Base-by-base conservation (phyloP, 345 rosid species). In the Aquilaria malaccensis region DNA sequence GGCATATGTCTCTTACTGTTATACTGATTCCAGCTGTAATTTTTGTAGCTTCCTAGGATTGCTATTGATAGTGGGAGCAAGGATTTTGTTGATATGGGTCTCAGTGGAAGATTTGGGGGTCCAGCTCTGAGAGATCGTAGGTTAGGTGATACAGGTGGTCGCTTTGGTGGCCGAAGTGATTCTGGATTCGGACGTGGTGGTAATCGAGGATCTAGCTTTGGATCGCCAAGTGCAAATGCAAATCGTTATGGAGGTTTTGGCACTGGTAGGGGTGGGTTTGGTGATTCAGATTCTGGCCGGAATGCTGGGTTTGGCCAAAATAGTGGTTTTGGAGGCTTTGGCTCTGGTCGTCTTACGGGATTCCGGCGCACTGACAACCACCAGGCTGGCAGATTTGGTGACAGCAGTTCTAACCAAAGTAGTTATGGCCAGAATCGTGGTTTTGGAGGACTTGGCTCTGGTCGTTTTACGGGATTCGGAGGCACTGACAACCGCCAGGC, bases 11-110 rank as follows among this genome's bases (percentile, higher is more conserved):
- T 2, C 4, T 2, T 55, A 2, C 6, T 30, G 14, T 30, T 55
- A 10, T 55, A 55, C 52, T 61, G 33, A 69, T 60, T 50, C 29
- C 45, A 37, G 22, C n/a, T 58, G 56, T 68, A 55, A 10, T 55
- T 57, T 41, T 59, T 72, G 49, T 84, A 91, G 98, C 86, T 91
- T 48, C 89, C 96, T 49, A 84, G 70, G 70, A 79, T 91, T 6
- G 60, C 76, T n/a, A 81, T 60, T 50, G 87, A 84, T 56, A 83
- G 76, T 64, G 85, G 75, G 65, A 71, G 69, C 45, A 67, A 37
- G 37, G 79, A 81, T 63, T 52, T 51, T 6, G 65, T 54, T 68
- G 80, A 75, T 53, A 73, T 80, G 65, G 74, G 79, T 64, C 59
- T 75, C 64, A 80, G 83, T 67, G 81, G 69, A 45, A 78, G 84